Conservation (phyloP, 2,329 filamentous ascomycete species). For the Graphium sp. region DNA sequence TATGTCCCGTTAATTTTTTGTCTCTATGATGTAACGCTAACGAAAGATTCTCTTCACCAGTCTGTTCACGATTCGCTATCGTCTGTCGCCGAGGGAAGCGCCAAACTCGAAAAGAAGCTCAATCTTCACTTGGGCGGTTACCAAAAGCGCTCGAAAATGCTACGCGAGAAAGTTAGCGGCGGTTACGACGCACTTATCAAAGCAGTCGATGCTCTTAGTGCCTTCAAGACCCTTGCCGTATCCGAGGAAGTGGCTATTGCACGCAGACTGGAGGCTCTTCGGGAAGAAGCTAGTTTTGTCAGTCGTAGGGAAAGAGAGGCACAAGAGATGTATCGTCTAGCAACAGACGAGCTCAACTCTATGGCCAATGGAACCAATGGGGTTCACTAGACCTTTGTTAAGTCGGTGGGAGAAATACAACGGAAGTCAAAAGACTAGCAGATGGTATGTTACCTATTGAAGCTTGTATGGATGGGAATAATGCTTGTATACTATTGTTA, state of each 20-base stretch:
- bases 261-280: constrained; percentile 53
- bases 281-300: constrained; percentile 72
- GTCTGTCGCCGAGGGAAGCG: constrained; percentile 58
- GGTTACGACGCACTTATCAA: constrained; percentile 60
- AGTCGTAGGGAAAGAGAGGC: constrained; percentile 74
- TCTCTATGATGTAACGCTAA: constrained; percentile 1
- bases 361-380: too few species aligned
- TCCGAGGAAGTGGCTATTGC: constrained; percentile 65
- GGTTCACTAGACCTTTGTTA: neutral
- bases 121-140: constrained; percentile 77
- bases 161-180: constrained; percentile 64
- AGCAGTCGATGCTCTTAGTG: constrained; percentile 53
- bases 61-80: constrained; percentile 58
- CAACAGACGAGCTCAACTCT: constrained; percentile 74
- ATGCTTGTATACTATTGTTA: neutral
- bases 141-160: constrained; percentile 64
- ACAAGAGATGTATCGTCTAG: constrained; percentile 66
- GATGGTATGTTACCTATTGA: neutral
- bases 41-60: constrained; percentile 17
- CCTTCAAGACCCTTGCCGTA: constrained; percentile 59
- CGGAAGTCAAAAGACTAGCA: neutral
- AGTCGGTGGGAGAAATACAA: neutral
- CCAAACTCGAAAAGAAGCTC: constrained; percentile 91
- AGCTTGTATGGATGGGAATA: neutral
- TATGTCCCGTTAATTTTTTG: constrained; percentile 1